Evolutionary conservation across 192 early-diverging fungal genomes (phyloP), one percentile per base, ranked within the genome.

Genomic region (Rhizophagus sp.): DNA sequence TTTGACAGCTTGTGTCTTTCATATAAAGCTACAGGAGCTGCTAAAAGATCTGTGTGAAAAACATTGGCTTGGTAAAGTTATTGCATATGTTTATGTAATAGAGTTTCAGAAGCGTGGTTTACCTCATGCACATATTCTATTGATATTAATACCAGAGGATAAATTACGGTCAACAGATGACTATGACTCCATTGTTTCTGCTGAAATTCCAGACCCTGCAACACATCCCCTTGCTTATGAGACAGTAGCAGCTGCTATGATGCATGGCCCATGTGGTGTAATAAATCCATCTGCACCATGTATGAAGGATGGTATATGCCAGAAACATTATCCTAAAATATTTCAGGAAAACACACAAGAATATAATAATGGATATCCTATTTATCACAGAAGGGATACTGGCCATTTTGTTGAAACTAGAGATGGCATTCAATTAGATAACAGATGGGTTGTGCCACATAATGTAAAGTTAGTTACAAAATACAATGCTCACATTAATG

Each of bases 81-180:
- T 84, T 17, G 86, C 69, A 9, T 71, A 77, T 36, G 75, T 83
- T 11, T 75, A 72, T 71, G 79, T 82, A 1, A 75, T 87, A 41
- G 86, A 87, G 47, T 87, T 84, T 61, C 83, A 87, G 49, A 87
- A 84, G 34, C 71, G 82, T 12, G 85, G 82, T 27, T 47, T 87
- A 15, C 86, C 83, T 74, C 83, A 87, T 75, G 82, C 71, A 1
- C 83, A 87, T 15, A 82, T 87, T 7, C 76, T 84, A 5, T 75
- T 83, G 1, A 84, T 84, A 41, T 19, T 84, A 15, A 44, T 74
- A 22, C 34, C 62, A 4, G 19, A 17, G 7, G n/a, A 67, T 66
- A 85, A 81, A 49, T 27, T 52, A 11, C 22, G 49, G 44, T 76
- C 80, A 25, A 25, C 65, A 27, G 74, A 77, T 0, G n/a, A n/a